Percentiles rank a stretch among this genome's conserved stretches.
Conservation (phyloP, 148 eudicot species). For the Drosera capensis region DNA sequence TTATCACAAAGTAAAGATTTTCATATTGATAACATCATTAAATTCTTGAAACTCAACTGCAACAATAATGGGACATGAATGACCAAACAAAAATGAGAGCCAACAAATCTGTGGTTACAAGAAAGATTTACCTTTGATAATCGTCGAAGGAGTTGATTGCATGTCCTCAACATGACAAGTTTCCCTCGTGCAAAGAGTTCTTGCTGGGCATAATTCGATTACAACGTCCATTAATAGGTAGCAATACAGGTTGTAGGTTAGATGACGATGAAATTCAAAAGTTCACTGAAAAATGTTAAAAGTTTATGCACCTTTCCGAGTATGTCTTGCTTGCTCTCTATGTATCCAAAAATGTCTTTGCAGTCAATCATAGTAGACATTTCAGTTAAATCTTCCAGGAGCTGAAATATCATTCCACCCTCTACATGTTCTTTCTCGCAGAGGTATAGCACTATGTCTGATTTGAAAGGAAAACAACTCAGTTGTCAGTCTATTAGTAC, state of each 20-base stretch:
- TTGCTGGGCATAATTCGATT: conserved; percentile 30
- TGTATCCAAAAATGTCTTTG: conserved; percentile 83
- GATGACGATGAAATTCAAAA: neutral
- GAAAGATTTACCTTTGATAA: conserved; percentile 63
- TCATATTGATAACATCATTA: too few relatives aligned
- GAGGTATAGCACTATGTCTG: conserved; percentile 86
- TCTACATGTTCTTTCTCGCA: conserved; percentile 98
- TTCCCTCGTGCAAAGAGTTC: conserved; percentile 95
- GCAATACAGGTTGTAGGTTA: neutral
- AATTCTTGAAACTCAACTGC: too few relatives aligned
- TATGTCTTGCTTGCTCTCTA: conserved; percentile 95
- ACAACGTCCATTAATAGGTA: conserved; percentile 6
- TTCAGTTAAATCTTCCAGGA: conserved; percentile 93
- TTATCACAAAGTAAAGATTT: too few relatives aligned
- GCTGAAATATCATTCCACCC: conserved; percentile 97
- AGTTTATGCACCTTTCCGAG: conserved; percentile 62
- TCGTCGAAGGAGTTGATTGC: conserved; percentile 98
- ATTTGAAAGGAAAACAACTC: conserved; percentile 7
- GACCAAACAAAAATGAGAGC: neutral
- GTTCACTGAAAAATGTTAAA: neutral
- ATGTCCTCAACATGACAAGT: conserved; percentile 97
- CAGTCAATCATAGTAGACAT: conserved; percentile 99
- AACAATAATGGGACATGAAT: too few relatives aligned
- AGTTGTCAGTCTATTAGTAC: neutral
- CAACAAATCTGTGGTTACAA: neutral